Percentiles rank a stretch among this genome's conserved stretches.
These are phyloP conservation scores for Sutorius australiensis DNA, from an alignment of 768 basidiomycete genomes.

Conservation along the genomic window DNA sequence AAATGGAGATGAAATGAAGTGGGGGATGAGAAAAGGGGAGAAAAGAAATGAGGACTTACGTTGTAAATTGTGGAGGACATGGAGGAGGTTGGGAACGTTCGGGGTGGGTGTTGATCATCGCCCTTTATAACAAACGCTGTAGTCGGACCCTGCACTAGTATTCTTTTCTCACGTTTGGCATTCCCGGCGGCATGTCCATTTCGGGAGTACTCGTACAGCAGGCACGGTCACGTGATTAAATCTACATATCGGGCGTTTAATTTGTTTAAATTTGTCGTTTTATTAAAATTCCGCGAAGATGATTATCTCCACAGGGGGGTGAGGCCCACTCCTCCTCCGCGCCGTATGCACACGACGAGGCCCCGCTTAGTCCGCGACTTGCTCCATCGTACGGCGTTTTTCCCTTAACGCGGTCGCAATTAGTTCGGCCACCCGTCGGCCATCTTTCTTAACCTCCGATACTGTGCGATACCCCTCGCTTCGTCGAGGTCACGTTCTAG, in stretches of 20 bases:
- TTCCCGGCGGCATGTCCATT: constrained; percentile 34
- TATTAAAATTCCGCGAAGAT: constrained; percentile 23
- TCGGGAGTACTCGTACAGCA: constrained; percentile 21
- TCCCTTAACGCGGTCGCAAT: constrained; percentile 1
- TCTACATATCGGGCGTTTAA: constrained; percentile 18
- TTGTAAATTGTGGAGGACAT: constrained; percentile 40
- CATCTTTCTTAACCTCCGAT: constrained; percentile 7
- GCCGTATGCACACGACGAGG: background rate
- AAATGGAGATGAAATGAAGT: background rate
- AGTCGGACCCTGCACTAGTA: constrained; percentile 32
- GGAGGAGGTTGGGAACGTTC: constrained; percentile 35
- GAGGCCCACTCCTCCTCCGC: constrained; percentile 6
- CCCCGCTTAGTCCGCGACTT: background rate
- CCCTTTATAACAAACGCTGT: constrained; percentile 36
- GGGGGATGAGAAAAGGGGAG: background rate
- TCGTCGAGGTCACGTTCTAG: too few species aligned
- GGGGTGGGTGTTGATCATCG: constrained; percentile 38
- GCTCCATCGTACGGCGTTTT: background rate
- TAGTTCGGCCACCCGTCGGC: constrained; percentile 3
- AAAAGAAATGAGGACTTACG: constrained; percentile 23
- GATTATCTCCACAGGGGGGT: constrained; percentile 14
- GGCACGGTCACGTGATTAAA: constrained; percentile 29
- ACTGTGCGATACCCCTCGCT: background rate
- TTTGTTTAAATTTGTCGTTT: constrained; percentile 8
- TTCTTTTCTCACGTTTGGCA: constrained; percentile 35